These are phyloP conservation scores for Phialemoniopsis sp. DNA, from an alignment of 2,329 filamentous ascomycete species.

Conservation along the genomic window DNA sequence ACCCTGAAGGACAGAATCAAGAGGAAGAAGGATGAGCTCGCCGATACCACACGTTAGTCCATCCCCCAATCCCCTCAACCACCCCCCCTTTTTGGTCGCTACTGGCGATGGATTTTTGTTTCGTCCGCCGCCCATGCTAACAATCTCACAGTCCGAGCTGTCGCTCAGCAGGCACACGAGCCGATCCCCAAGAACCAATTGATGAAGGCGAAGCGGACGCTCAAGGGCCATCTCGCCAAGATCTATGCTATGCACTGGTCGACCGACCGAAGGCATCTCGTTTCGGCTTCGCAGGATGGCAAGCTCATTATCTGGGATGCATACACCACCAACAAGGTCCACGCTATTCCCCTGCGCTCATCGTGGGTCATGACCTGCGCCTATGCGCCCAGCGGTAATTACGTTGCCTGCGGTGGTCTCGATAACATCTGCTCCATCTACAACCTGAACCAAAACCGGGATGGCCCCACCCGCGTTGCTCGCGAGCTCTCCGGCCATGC, in stretches of 20 bases:
- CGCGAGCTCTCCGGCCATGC: constrained; percentile 95
- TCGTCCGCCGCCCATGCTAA: constrained; percentile 11
- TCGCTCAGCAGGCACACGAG: constrained; percentile 90
- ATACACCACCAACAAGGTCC: constrained; percentile 99
- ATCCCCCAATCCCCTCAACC: constrained; percentile 8
- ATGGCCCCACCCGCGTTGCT: constrained; percentile 95
- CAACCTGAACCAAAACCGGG: constrained; percentile 89
- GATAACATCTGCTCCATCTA: constrained; percentile 99
- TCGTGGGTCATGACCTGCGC: constrained; percentile 99
- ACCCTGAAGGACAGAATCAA: constrained; percentile 98
- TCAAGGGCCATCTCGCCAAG: constrained; percentile 97
- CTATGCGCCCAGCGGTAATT: constrained; percentile 97
- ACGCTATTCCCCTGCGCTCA: constrained; percentile 93
- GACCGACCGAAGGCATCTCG: constrained; percentile 92
- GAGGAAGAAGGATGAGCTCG: constrained; percentile 99
- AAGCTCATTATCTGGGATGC: constrained; percentile 99
- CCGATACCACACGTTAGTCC: constrained; percentile 90
- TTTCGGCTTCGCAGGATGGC: constrained; percentile 96
- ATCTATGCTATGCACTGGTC: constrained; percentile 99
- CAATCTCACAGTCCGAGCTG: constrained; percentile 69
- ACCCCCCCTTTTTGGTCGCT: constrained; percentile 1
- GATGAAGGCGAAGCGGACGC: constrained; percentile 95
- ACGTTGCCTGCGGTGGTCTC: constrained; percentile 94
- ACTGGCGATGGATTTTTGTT: background rate
- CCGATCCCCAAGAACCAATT: constrained; percentile 82